Base-by-base conservation (phyloP, 768 basidiomycete genomes). In the Naganishia vishniacii region DNA sequence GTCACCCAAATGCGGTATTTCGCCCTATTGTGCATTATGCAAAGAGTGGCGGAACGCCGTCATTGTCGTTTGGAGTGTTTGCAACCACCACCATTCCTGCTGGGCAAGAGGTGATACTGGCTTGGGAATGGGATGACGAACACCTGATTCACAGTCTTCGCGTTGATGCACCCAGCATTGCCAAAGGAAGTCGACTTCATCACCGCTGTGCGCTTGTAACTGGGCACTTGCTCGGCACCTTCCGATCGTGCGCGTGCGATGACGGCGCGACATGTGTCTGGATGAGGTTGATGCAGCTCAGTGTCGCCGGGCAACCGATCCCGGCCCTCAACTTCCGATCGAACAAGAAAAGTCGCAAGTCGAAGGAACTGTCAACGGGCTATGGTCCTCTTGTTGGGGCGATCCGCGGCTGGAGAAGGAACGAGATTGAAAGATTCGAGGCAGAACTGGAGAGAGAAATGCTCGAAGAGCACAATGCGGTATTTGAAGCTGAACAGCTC, bases 71-170 rank as follows among this genome's bases (percentile, higher is more conserved):
- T 72, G 91, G 85, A 0, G 80, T 95, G 0, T 93, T 91, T 67
- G 88, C 92, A 1, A 77, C 86, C 18, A 78, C 84, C 12, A 87
- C 89, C 66, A 81, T 97, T 68, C 83, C 82, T 61, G 83, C 83
- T 34, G 82, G 87, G 49, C 91, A 92, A 68, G 93, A 97, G 78
- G 83, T 97, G 20, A 84, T 92, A 0, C 78, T 97, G 0, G 88
- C 88, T 0, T 97, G 93, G 91, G 91, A 95, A 74, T 98, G 93
- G 93, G 92, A 97, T 70, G 93, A 98, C 71, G 85, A 85, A 1
- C 88, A 90, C 72, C 85, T 86, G 0, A 83, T 93, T 0, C 92
- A 94, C 76, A 79, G 81, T 65, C 79, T 91, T 0, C 88, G 84
- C 12, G 59, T 23, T 31, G 63, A 59, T 26, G 59, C 59, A 8